A percentile compares a stretch with the other conserved stretches of the same genome.
Evolutionary conservation across 1,139 yeast species (phyloP).

Genomic region (Suhomyces chickasaworum): DNA sequence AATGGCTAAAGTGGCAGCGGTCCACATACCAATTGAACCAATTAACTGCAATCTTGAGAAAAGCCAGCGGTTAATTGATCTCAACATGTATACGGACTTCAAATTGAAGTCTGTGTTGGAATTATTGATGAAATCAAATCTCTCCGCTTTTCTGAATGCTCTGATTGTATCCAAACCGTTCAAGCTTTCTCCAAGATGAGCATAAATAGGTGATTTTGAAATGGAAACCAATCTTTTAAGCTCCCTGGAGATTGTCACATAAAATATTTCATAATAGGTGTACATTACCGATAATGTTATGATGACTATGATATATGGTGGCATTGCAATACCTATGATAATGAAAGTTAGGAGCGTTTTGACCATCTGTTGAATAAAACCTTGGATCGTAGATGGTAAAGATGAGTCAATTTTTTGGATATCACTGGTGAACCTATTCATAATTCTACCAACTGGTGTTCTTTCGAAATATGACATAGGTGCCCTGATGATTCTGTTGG

Average conservation of each 20-base stretch:
- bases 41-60: constrained; percentile 67
- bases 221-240: constrained; percentile 45
- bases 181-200: constrained; percentile 63
- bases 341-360: constrained; percentile 51
- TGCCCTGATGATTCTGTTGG: constrained; percentile 25
- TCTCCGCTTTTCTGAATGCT: constrained; percentile 54
- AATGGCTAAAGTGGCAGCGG: constrained; percentile 59
- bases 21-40: constrained; percentile 63
- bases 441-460: constrained; percentile 35
- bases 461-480: constrained; percentile 37
- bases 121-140: constrained; percentile 57
- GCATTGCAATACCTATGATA: constrained; percentile 54
- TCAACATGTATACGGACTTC: constrained; percentile 55
- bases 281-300: constrained; percentile 45
- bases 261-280: constrained; percentile 54
- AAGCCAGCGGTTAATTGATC: constrained; percentile 72
- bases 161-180: constrained; percentile 61
- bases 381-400: constrained; percentile 48
- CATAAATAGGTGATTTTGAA: constrained; percentile 58
- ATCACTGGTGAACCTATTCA: constrained; percentile 66
- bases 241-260: constrained; percentile 57
- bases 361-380: constrained; percentile 43
- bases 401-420: constrained; percentile 60
- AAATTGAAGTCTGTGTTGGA: constrained; percentile 65
- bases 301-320: constrained; percentile 49